Evolutionary conservation across 2,329 filamentous ascomycete species (phyloP), one percentile per base, ranked within the genome.

Genomic region (Ilyonectria robusta): DNA sequence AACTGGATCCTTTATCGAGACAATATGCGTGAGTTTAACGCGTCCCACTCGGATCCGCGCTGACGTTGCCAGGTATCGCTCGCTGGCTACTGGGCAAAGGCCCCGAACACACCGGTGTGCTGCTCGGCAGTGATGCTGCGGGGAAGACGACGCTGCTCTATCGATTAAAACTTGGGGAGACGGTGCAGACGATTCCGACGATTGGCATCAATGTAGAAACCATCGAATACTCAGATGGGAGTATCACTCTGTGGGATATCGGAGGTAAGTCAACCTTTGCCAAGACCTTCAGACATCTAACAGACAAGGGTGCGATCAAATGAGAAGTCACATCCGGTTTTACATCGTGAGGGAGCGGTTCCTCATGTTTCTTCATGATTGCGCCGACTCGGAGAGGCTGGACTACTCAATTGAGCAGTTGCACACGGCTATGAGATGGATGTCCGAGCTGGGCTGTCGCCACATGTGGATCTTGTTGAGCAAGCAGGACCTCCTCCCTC

Each of bases 201-300:
- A 96, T 97, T 79, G 95, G 92, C 67, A 97, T 98, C 86, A 98
- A 98, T 79, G 93, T 98, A 70, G 95, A 98, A 84, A 93, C 91
- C 2, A 91, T 95, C 0, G 68, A 73, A 2, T 65, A 71, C 47
- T 37, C 67, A 0, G 59, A 70, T 51, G 69, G 65, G 7, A 73
- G 70, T 11, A 63, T 78, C 1, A 72, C 70, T 0, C 53, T 79
- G 1, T 79, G 77, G 77, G 76, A 79, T 21, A 62, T 78, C 9
- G 77, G 77, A 69, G 77, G 77, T 78, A 15, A 59, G 68, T 4
- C 11, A 1, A 13, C 37, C 23, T 13, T 5, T 33, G 23, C 6
- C 0, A 4, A 2, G 1, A 8, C 15, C 17, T 4, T 10, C 2
- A 1, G 15, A 1, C 15, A 9, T 21, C 19, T 47, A 21, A 55